Base-by-base conservation (phyloP, 2,329 filamentous ascomycete species). In the Sporothrix sp. region DNA sequence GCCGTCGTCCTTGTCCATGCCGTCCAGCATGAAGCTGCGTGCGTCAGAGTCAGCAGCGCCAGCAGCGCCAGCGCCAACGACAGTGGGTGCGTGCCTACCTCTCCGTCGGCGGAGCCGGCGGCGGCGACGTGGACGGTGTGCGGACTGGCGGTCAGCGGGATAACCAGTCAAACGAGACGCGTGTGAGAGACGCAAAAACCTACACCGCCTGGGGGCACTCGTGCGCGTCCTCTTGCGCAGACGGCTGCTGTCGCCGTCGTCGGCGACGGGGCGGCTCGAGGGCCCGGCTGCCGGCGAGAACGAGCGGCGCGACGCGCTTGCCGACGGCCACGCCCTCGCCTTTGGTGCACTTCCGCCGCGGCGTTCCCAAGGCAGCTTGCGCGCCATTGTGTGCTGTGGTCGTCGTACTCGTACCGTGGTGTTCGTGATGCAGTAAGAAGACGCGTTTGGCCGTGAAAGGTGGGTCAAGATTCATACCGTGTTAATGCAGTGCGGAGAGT, bases 1-100 rank as follows among this genome's bases (percentile, higher is more conserved):
- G 50, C 68, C 68, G 61, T 90, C 85, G 62, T 93, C 87, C n/a
- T 73, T 65, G 4, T 75, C 70, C n/a, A 76, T 64, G 3, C 81
- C 82, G 42, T 79, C 72, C 2, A 71, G 68, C 84, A 91, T 89
- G 62, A 73, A 73, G 27, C 78, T 81, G 49, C 9, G 4, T 3
- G 2, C 8, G 18, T 37, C 7, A 33, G 27, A n/a, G n/a, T n/a
- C n/a, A n/a, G n/a, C n/a, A n/a, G n/a, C n/a, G n/a, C n/a, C n/a
- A n/a, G n/a, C n/a, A n/a, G n/a, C n/a, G n/a, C n/a, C n/a, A n/a
- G n/a, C n/a, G n/a, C n/a, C 9, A 33, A n/a, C 21, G 3, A 30
- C 4, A 20, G n/a, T n/a, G n/a, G n/a, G n/a, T n/a, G 23, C 7
- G 6, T 21, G 52, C 58, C 13, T 53, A 61, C 58, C 58, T 58